Percentiles rank a stretch among this genome's conserved stretches.
Conservation (phyloP, 2,329 filamentous ascomycete species). For the Ceratocystis cacaofunesta region DNA sequence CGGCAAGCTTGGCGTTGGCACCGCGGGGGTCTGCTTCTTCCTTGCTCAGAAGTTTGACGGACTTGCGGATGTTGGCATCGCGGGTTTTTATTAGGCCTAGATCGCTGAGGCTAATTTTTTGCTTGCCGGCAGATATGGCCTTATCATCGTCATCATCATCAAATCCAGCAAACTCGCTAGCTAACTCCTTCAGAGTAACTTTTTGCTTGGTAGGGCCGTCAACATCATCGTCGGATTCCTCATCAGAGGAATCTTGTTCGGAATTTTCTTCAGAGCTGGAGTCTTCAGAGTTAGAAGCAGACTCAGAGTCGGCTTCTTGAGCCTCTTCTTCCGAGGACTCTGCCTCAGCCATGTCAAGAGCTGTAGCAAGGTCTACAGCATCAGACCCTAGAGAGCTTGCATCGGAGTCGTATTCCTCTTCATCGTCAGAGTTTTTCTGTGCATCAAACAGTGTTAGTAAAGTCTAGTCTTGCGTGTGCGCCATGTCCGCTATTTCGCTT, state of each 20-base stretch:
- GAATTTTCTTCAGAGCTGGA: slow-evolving; percentile 28
- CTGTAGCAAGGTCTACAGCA: slow-evolving; percentile 43
- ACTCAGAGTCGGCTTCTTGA: slow-evolving; percentile 30
- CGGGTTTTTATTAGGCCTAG: slow-evolving; percentile 55
- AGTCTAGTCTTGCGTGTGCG: not conserved
- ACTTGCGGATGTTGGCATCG: slow-evolving; percentile 62
- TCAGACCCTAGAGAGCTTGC: slow-evolving; percentile 44
- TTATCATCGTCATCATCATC: slow-evolving; percentile 34
- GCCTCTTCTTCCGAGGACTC: slow-evolving; percentile 35
- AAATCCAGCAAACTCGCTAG: slow-evolving; percentile 53
- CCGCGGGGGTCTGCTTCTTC: slow-evolving; percentile 38
- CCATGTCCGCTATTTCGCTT: not conserved
- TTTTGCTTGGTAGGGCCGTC: slow-evolving; percentile 40
- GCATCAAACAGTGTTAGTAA: not conserved
- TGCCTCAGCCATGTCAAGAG: slow-evolving; percentile 40
- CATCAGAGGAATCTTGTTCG: slow-evolving; percentile 31
- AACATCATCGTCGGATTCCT: slow-evolving; percentile 36
- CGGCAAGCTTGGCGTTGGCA: slow-evolving; percentile 52
- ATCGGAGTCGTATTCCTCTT: slow-evolving; percentile 33
- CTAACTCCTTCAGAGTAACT: slow-evolving; percentile 39
- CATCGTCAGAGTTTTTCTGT: slow-evolving; percentile 34
- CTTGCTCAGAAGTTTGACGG: slow-evolving; percentile 58
- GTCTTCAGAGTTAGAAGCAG: slow-evolving; percentile 30
- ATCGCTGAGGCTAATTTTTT: slow-evolving; percentile 60
- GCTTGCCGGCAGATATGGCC: slow-evolving; percentile 34